Evolutionary conservation across 1,139 yeast genomes (phyloP).

Genomic region (Pichia sp.): DNA sequence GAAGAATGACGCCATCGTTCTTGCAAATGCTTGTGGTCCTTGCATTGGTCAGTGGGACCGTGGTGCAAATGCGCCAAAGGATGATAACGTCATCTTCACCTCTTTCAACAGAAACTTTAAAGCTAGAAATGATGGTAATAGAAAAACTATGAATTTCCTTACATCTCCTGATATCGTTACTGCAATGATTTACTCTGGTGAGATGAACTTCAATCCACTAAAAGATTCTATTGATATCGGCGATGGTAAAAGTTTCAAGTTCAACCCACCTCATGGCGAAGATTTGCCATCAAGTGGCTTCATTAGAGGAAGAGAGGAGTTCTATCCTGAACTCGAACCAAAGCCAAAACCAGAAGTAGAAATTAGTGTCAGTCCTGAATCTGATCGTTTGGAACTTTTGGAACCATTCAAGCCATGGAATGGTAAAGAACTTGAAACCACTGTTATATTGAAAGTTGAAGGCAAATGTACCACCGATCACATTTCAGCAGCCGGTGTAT

Average conservation of each 20-base stretch:
- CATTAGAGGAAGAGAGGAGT: conserved; percentile 73
- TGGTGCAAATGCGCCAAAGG: conserved; percentile 53
- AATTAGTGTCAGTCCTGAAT: conserved; percentile 71
- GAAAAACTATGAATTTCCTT: conserved; percentile 92
- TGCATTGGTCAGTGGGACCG: conserved; percentile 99
- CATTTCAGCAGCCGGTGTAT: conserved; percentile 96
- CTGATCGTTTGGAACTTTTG: conserved; percentile 76
- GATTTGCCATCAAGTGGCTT: conserved; percentile 83
- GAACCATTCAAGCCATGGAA: conserved; percentile 87
- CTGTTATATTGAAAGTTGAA: conserved; percentile 81
- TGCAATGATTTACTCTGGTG: conserved; percentile 92
- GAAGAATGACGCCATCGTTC: conserved; percentile 80
- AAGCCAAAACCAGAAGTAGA: conserved; percentile 63
- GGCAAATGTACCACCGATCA: conserved; percentile 99
- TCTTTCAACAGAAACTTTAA: conserved; percentile 95
- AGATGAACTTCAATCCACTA: conserved; percentile 81
- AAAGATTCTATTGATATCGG: conserved; percentile 66
- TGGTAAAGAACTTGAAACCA: conserved; percentile 73
- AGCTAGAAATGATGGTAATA: conserved; percentile 96
- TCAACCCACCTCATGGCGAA: conserved; percentile 76
- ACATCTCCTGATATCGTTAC: conserved; percentile 97
- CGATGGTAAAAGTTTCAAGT: conserved; percentile 68
- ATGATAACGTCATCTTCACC: conserved; percentile 82
- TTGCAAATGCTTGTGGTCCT: conserved; percentile 98
- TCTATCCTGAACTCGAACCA: conserved; percentile 82